A percentile compares a stretch with the other conserved stretches of the same genome.
Conservation (phyloP, 2,329 filamentous ascomycete genomes). For the Arthrobotrys iridis region DNA sequence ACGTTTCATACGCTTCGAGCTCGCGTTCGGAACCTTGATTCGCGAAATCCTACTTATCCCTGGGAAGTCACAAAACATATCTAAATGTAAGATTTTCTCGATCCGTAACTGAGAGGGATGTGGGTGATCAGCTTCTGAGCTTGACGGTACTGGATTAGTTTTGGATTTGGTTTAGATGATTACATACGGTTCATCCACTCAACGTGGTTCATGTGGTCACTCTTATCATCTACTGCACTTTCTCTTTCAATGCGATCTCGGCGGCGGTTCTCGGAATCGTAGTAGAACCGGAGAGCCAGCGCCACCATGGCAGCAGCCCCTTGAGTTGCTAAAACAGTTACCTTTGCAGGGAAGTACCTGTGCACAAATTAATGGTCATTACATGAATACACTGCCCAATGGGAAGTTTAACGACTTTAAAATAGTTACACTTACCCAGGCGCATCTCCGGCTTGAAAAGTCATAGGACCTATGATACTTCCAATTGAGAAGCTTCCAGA, state of each 20-base stretch:
- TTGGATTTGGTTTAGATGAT: neutral
- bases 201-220: conserved; percentile 52
- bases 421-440: conserved; percentile 62
- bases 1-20: too few species aligned
- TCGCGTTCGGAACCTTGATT: too few species aligned
- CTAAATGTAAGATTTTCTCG: conserved; percentile 69
- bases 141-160: neutral
- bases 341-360: conserved; percentile 65
- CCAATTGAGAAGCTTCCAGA: conserved; percentile 67
- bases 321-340: conserved; percentile 67
- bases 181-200: conserved; percentile 56
- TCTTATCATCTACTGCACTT: conserved; percentile 45
- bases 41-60: too few species aligned
- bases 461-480: conserved; percentile 70
- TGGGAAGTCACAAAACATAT: conserved; percentile 61
- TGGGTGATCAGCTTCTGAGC: neutral
- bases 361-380: neutral
- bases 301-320: conserved; percentile 58
- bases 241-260: conserved; percentile 48
- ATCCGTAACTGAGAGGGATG: conserved; percentile 64
- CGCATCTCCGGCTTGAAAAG: conserved; percentile 67
- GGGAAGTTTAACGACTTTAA: neutral
- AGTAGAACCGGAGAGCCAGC: conserved; percentile 56
- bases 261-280: conserved; percentile 54
- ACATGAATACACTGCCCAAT: neutral